These are phyloP conservation scores for Lizonia empirigonia DNA, from an alignment of 2,329 filamentous ascomycete species.

Conservation along the genomic window DNA sequence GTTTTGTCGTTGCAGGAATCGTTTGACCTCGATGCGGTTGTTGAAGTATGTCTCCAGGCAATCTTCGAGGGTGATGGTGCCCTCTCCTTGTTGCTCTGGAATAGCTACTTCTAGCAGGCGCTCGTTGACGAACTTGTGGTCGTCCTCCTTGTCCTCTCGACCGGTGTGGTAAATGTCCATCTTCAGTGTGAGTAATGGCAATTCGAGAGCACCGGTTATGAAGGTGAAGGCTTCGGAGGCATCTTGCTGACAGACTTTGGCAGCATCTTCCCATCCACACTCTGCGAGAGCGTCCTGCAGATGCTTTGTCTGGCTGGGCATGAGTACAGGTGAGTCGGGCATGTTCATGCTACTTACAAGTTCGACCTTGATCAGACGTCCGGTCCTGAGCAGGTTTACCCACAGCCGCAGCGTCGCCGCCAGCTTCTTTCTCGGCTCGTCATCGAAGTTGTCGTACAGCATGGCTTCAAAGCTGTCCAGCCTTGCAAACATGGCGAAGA, in stretches of 20 bases:
- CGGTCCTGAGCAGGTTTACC: conserved; percentile 89
- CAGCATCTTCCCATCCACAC: conserved; percentile 88
- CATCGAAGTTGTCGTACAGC: conserved; percentile 77
- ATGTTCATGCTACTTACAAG: conserved; percentile 62
- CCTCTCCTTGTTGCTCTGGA: conserved; percentile 71
- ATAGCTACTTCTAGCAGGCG: conserved; percentile 88
- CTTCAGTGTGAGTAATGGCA: conserved; percentile 87
- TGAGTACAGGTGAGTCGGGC: conserved; percentile 2
- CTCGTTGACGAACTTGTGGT: conserved; percentile 95
- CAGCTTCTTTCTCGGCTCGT: conserved; percentile 73
- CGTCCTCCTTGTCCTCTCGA: conserved; percentile 78
- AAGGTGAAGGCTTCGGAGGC: conserved; percentile 95
- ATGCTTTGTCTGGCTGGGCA: conserved; percentile 68
- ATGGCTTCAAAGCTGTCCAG: conserved; percentile 92
- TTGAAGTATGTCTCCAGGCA: conserved; percentile 96
- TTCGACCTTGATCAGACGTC: conserved; percentile 82
- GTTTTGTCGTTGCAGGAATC: conserved; percentile 69
- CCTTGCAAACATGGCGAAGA: conserved; percentile 95
- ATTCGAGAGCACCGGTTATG: conserved; percentile 84
- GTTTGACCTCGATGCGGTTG: conserved; percentile 84
- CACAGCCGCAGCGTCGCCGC: conserved; percentile 82
- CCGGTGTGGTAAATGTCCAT: conserved; percentile 95
- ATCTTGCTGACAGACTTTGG: conserved; percentile 82
- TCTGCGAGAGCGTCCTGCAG: conserved; percentile 81
- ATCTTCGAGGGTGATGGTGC: conserved; percentile 80